phyloP scores from a whole-genome alignment of 306 rosid species.

The Quercus gilva region DNA sequence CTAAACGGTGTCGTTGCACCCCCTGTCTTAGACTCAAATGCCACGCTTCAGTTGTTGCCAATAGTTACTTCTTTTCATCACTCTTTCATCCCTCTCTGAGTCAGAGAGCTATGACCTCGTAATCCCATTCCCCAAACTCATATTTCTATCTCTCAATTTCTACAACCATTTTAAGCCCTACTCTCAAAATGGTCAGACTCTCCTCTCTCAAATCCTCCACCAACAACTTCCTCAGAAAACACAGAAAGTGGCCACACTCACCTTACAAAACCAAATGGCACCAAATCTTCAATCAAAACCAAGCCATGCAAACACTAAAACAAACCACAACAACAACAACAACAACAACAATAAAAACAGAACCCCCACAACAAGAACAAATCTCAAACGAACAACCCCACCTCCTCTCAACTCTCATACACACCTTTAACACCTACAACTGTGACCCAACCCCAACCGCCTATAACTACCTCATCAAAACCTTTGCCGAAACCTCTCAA shows the following conservation, averaged over 20 bases:
- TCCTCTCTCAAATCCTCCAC: conserved; percentile 47
- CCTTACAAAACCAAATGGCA: conserved; percentile 74
- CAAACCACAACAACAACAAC: conserved; percentile 37
- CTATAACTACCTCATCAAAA: conserved; percentile 59
- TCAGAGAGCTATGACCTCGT: not conserved
- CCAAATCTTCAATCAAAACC: conserved; percentile 51
- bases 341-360: not conserved
- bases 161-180: not conserved
- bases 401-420: conserved; percentile 58
- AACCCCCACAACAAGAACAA: not conserved
- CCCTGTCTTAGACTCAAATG: too few species aligned
- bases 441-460: conserved; percentile 69
- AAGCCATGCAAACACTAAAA: conserved; percentile 54
- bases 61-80: too few species aligned
- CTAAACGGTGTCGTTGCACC: too few species aligned
- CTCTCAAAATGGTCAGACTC: conserved; percentile 45
- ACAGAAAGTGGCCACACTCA: conserved; percentile 69
- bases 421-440: conserved; percentile 54
- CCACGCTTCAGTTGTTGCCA: too few species aligned
- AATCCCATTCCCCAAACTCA: not conserved
- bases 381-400: conserved; percentile 22
- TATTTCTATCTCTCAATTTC: not conserved
- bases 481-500: conserved; percentile 38
- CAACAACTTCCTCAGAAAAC: conserved; percentile 70
- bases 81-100: too few species aligned